Base-by-base conservation (phyloP, 345 rosid genomes). In the Euphorbia lathyris region DNA sequence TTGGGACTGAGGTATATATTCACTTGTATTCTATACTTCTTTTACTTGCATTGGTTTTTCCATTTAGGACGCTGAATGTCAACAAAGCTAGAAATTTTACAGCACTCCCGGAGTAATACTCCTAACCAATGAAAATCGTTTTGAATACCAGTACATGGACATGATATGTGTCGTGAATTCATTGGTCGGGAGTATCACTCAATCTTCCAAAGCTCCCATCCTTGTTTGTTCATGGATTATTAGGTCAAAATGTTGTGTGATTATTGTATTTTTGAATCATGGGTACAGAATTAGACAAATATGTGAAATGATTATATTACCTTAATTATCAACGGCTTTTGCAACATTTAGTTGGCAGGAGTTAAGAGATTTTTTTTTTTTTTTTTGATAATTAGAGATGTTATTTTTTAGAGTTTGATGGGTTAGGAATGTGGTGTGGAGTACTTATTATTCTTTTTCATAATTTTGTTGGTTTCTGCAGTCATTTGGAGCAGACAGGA, bases 401-500 rank as follows among this genome's bases (percentile, higher is more conserved):
- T 10, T 22, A 9, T 10, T 55, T 23, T 55, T n/a, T n/a, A n/a
- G n/a, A n/a, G n/a, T n/a, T n/a, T n/a, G n/a, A n/a, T n/a, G n/a
- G n/a, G 29, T 55, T 55, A 22, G 58, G 26, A 22, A 25, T 20
- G 6, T 48, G 65, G 13, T 69, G 17, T 48, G 25, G 4, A 6
- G 3, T 48, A 4, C 23, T 9, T 36, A 0, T 47, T 19, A 0
- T 47, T 19, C 12, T 51, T 30, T 30, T 30, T 58, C 2, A 36
- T 52, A 34, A 12, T 61, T 50, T 40, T 52, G 70, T 53, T 23
- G 50, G 29, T 58, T 66, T 26, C 25, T 70, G 69, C 82, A 88
- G 97, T 76, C 91, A 26, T 90, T 65, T 58, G 99, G 99, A 80
- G 82, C 92, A 27, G 99, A 92, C 66, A 87, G 98, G 85, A 95